These are phyloP conservation scores for Pseudogymnoascus sp. DNA, from an alignment of 2,329 filamentous ascomycete species.

Conservation along the genomic window DNA sequence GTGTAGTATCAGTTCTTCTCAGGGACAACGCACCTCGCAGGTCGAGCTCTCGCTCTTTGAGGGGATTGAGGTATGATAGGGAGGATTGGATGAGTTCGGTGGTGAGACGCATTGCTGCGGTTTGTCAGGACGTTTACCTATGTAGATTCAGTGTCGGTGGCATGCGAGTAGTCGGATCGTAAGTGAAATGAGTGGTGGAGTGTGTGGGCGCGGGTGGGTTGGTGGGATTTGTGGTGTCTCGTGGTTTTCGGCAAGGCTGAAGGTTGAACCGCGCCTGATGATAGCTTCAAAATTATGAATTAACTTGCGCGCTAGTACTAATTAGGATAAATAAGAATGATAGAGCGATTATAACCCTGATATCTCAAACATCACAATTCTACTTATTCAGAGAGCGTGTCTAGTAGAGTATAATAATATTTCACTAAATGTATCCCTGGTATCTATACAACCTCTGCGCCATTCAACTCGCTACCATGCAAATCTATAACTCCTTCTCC, in stretches of 20 bases:
- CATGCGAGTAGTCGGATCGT: neutral
- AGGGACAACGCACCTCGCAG: constrained; percentile 85
- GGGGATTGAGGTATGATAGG: constrained; percentile 95
- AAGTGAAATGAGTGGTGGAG: neutral
- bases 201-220: neutral
- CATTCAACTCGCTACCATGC: neutral
- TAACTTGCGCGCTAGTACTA: neutral
- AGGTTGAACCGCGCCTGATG: constrained; percentile 4
- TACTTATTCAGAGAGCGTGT: neutral
- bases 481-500: constrained; percentile 4
- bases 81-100: constrained; percentile 90
- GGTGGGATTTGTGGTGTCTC: constrained; percentile 2
- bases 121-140: constrained; percentile 10
- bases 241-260: constrained; percentile 12
- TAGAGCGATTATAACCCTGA: neutral
- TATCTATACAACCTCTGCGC: constrained; percentile 8
- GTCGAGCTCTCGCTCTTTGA: constrained; percentile 98
- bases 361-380: neutral
- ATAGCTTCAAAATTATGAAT: constrained; percentile 9
- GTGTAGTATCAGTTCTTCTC: constrained; percentile 96
- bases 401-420: neutral
- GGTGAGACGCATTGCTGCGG: constrained; percentile 75
- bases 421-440: neutral
- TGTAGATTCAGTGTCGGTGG: neutral
- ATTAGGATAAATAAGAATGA: neutral